These are phyloP conservation scores for Kondoa subrosea DNA, from an alignment of 768 basidiomycete species.

Conservation along the genomic window DNA sequence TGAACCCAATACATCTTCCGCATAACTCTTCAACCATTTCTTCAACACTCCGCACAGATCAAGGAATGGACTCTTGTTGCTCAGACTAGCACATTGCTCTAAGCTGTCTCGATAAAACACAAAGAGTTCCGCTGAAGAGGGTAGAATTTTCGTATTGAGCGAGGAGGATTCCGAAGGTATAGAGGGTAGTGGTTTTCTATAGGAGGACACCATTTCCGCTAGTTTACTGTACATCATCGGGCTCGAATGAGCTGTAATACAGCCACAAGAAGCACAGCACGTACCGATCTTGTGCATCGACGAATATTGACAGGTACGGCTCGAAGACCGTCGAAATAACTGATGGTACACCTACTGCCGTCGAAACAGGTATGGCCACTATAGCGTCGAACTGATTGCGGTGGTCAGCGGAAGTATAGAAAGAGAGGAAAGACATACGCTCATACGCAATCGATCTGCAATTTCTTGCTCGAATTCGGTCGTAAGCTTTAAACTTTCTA, in stretches of 20 bases:
- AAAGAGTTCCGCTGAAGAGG: constrained; percentile 89
- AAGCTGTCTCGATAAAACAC: constrained; percentile 91
- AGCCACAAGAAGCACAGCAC: constrained; percentile 18
- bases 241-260: background rate
- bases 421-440: constrained; percentile 31
- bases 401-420: background rate
- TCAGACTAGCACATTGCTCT: constrained; percentile 82
- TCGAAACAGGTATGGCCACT: constrained; percentile 18
- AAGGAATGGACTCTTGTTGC: constrained; percentile 63
- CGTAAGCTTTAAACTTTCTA: constrained; percentile 73
- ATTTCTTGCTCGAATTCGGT: constrained; percentile 74
- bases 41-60: constrained; percentile 66
- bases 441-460: constrained; percentile 61
- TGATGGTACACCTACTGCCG: constrained; percentile 16
- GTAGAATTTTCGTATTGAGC: constrained; percentile 50
- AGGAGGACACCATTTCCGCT: constrained; percentile 71
- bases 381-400: constrained; percentile 27
- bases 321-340: constrained; percentile 79
- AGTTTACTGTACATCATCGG: constrained; percentile 47
- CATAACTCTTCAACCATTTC: constrained; percentile 89
- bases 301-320: constrained; percentile 75
- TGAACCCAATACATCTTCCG: constrained; percentile 77
- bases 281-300: constrained; percentile 90
- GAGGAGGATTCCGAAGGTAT: constrained; percentile 27
- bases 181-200: constrained; percentile 37